A percentile compares a stretch with the other conserved stretches of the same genome.
phyloP scores from a whole-genome alignment of 495 filamentous ascomycete species.

The Lindgomyces ingoldianus region DNA sequence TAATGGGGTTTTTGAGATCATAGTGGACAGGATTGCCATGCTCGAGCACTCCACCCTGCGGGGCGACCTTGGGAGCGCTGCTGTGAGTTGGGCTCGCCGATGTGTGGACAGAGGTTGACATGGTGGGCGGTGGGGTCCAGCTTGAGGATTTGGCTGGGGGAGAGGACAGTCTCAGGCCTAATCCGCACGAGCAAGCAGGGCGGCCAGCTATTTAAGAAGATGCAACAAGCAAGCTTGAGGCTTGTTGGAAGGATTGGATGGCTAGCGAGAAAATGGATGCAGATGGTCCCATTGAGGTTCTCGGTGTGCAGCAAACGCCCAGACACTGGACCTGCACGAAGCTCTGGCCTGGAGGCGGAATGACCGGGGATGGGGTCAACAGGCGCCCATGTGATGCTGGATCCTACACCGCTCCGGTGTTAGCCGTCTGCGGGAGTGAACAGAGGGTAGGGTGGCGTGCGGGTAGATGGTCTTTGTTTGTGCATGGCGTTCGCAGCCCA shows the following conservation, averaged over 20 bases:
- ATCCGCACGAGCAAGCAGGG: background rate
- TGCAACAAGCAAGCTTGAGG: background rate
- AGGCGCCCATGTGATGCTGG: background rate
- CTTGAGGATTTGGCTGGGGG: background rate
- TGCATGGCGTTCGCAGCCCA: background rate
- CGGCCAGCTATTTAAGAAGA: background rate
- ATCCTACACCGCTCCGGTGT: slow-evolving; percentile 12
- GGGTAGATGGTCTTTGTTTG: slow-evolving; percentile 15
- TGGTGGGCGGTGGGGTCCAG: slow-evolving; percentile 23
- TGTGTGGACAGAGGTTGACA: slow-evolving; percentile 32
- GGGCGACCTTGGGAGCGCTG: slow-evolving; percentile 43
- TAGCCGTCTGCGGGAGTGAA: slow-evolving; percentile 9
- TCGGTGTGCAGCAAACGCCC: no score
- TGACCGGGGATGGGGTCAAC: no score
- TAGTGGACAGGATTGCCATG: slow-evolving; percentile 71
- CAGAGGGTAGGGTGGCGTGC: slow-evolving; percentile 9
- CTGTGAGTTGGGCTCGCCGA: slow-evolving; percentile 34
- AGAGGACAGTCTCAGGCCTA: no score
- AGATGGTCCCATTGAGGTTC: background rate
- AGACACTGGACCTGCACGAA: background rate
- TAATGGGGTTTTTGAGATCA: slow-evolving; percentile 79
- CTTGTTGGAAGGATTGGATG: background rate
- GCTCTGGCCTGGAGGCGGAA: no score
- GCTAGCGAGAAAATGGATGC: background rate
- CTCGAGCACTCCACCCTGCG: slow-evolving; percentile 72